Evolutionary conservation across 495 filamentous ascomycete genomes (phyloP).

Genomic region (Talaromyces thailandensis): DNA sequence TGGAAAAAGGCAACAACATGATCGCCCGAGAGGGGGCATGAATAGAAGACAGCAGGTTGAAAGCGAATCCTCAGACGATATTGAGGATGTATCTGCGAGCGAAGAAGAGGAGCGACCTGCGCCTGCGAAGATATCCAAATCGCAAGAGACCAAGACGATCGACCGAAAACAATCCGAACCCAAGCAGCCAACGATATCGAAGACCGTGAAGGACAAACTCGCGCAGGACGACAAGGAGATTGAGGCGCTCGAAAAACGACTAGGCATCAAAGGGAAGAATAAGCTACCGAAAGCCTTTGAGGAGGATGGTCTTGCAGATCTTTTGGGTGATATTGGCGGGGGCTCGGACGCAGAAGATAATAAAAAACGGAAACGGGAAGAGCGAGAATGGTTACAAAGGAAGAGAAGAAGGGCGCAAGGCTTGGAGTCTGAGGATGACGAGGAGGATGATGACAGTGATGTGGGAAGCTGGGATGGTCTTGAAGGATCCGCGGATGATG

Average conservation of each 20-base stretch:
- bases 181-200: slow-evolving; percentile 38
- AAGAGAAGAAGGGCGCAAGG: slow-evolving; percentile 61
- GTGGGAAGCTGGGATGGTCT: slow-evolving; percentile 2
- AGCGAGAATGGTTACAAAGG: slow-evolving; percentile 46
- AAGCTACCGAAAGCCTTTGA: slow-evolving; percentile 62
- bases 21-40: slow-evolving; percentile 1
- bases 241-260: slow-evolving; percentile 75
- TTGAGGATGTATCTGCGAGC: slow-evolving; percentile 17
- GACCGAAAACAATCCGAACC: slow-evolving; percentile 16
- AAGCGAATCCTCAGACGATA: slow-evolving; percentile 15
- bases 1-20: slow-evolving; percentile 39
- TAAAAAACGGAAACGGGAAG: slow-evolving; percentile 45
- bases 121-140: slow-evolving; percentile 24
- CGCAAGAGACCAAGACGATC: slow-evolving; percentile 30
- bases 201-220: slow-evolving; percentile 53
- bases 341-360: slow-evolving; percentile 36
- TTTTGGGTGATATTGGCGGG: slow-evolving; percentile 63
- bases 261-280: slow-evolving; percentile 76
- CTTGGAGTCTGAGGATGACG: slow-evolving; percentile 18
- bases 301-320: slow-evolving; percentile 78
- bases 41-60: slow-evolving; percentile 13
- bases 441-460: slow-evolving; percentile 23
- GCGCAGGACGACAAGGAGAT: slow-evolving; percentile 76
- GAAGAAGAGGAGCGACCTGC: slow-evolving; percentile 14
- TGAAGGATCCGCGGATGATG: slow-evolving; percentile 5